Percentiles rank a stretch among this genome's conserved stretches.
phyloP scores from a whole-genome alignment of 2,329 filamentous ascomycete species.

The Colletotrichum sp. region DNA sequence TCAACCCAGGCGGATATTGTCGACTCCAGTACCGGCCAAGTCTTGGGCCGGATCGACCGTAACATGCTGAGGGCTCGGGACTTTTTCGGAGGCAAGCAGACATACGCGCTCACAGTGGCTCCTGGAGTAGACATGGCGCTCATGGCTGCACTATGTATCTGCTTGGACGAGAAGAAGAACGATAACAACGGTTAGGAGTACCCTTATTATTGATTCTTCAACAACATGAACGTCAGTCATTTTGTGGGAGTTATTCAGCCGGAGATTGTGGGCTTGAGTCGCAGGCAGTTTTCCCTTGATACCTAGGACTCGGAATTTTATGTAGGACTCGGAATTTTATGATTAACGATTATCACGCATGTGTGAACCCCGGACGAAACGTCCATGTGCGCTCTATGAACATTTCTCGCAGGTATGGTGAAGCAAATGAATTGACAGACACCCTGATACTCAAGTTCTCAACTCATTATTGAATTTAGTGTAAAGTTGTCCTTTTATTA shows the following conservation, averaged over 20 bases:
- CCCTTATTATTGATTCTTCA: neutral
- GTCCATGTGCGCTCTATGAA: neutral
- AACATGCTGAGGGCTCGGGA: conserved; percentile 63
- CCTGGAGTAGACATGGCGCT: conserved; percentile 70
- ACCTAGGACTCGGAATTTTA: neutral
- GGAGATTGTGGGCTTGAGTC: neutral
- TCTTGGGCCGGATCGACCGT: conserved; percentile 64
- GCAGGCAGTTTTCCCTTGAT: neutral
- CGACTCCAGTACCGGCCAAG: conserved; percentile 50
- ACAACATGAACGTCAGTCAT: neutral
- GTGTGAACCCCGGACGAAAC: neutral
- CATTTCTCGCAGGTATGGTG: accelerated
- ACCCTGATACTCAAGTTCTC: neutral
- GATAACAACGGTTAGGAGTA: conserved; percentile 22
- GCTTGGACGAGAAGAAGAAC: conserved; percentile 68
- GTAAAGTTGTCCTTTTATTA: neutral
- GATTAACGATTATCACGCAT: neutral
- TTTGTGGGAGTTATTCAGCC: neutral
- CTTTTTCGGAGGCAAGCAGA: conserved; percentile 65
- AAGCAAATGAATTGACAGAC: neutral
- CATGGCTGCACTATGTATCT: conserved; percentile 70
- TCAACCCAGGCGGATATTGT: conserved; percentile 63
- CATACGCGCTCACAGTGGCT: conserved; percentile 67
- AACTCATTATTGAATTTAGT: neutral
- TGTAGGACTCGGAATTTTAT: neutral